Evolutionary conservation across 2,329 filamentous ascomycete genomes (phyloP).

Genomic region (Bisporella sp.): DNA sequence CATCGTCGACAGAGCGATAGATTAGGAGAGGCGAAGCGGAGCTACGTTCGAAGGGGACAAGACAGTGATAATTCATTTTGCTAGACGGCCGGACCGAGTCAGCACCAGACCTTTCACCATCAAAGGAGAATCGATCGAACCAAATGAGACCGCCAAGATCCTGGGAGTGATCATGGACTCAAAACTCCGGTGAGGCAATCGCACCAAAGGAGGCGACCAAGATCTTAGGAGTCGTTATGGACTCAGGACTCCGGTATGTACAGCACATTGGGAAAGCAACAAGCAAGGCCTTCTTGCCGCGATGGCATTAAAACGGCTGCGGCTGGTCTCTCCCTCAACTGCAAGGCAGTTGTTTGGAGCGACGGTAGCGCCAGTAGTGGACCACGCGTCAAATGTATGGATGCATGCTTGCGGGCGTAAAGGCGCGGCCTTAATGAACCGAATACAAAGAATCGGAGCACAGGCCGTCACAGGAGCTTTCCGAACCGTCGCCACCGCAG

Average conservation of each 20-base stretch:
- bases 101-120: slow-evolving; percentile 5
- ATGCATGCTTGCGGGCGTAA: slow-evolving; percentile 16
- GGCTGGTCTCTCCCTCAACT: slow-evolving; percentile 13
- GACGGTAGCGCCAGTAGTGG: slow-evolving; percentile 6
- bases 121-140: too few relatives aligned
- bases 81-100: slow-evolving; percentile 1
- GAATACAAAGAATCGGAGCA: slow-evolving; percentile 20
- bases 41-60: slow-evolving; percentile 22
- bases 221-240: slow-evolving; percentile 19
- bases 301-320: slow-evolving; percentile 12
- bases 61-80: slow-evolving; percentile 18
- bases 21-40: slow-evolving; percentile 21
- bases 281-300: slow-evolving; percentile 17
- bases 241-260: slow-evolving; percentile 19
- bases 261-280: slow-evolving; percentile 18
- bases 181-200: not conserved
- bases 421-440: slow-evolving; percentile 7
- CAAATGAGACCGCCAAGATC: too few relatives aligned
- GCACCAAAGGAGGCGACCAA: slow-evolving; percentile 2
- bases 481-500: slow-evolving; percentile 17
- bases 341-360: slow-evolving; percentile 19
- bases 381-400: slow-evolving; percentile 18
- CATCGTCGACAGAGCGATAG: slow-evolving; percentile 17
- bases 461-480: slow-evolving; percentile 21
- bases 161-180: too few relatives aligned